Conservation (phyloP, 371 early-diverging fungal genomes). For the Chytridiales sp. region DNA sequence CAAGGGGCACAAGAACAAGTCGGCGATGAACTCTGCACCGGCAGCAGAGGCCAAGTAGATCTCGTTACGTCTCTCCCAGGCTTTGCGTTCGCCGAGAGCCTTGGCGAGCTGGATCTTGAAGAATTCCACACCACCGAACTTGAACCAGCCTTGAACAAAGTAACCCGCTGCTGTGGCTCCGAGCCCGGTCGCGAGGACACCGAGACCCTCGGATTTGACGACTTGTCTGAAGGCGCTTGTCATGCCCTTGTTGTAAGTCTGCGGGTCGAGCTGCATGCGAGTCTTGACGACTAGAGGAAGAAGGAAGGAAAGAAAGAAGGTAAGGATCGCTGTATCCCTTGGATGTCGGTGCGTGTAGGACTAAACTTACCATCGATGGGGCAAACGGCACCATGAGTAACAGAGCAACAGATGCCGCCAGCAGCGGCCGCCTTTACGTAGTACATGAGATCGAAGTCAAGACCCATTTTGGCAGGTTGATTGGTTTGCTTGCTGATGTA, state of each 20-base stretch:
- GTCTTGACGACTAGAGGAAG: conserved; percentile 20
- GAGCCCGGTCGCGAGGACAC: conserved; percentile 74
- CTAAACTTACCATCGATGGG: conserved; percentile 46
- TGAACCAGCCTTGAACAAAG: conserved; percentile 82
- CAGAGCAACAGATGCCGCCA: conserved; percentile 44
- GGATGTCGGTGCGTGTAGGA: no score
- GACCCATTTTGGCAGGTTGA: background rate
- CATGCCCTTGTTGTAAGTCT: conserved; percentile 71
- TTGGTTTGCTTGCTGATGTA: no score
- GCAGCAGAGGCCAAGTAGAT: conserved; percentile 80
- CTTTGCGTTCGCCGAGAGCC: conserved; percentile 69
- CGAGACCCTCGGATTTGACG: conserved; percentile 66
- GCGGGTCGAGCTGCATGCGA: conserved; percentile 55
- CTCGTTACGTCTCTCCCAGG: conserved; percentile 70
- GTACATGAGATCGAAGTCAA: conserved; percentile 8
- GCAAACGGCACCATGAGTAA: conserved; percentile 47
- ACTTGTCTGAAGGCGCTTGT: conserved; percentile 70
- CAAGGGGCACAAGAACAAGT: conserved; percentile 73
- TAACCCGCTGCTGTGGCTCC: conserved; percentile 85
- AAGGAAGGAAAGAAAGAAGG: background rate
- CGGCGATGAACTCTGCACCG: conserved; percentile 86
- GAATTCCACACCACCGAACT: conserved; percentile 83
- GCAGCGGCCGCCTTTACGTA: conserved; percentile 31
- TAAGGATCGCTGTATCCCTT: conserved; percentile 1
- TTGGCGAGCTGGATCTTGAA: conserved; percentile 66